Conservation (phyloP, 805 yeast genomes). For the Yamadazyma insecticola region DNA sequence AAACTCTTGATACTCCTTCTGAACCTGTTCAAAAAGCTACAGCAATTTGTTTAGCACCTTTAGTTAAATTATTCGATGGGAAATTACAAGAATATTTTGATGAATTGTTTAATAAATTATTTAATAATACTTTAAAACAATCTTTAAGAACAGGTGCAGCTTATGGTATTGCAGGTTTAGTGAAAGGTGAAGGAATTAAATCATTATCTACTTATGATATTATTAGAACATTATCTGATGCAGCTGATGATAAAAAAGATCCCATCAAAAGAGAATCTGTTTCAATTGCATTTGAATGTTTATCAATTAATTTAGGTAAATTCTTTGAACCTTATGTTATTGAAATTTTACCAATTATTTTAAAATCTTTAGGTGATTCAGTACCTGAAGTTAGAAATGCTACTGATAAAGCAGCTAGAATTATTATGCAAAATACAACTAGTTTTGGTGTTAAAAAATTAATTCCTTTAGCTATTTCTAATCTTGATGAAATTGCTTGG, state of each 20-base stretch:
- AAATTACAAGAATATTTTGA: slow-evolving; percentile 54
- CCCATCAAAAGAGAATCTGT: slow-evolving; percentile 79
- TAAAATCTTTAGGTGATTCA: slow-evolving; percentile 81
- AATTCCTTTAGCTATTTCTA: slow-evolving; percentile 85
- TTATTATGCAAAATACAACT: slow-evolving; percentile 86
- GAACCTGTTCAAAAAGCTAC: slow-evolving; percentile 88
- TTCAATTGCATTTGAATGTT: slow-evolving; percentile 77
- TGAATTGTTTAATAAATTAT: slow-evolving; percentile 48
- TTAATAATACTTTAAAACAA: slow-evolving; percentile 36
- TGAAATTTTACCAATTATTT: slow-evolving; percentile 76
- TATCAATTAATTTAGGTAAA: slow-evolving; percentile 71
- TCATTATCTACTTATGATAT: slow-evolving; percentile 73
- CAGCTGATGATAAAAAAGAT: slow-evolving; percentile 82
- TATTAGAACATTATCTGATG: slow-evolving; percentile 68
- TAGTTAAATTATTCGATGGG: slow-evolving; percentile 55
- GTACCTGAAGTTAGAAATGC: slow-evolving; percentile 84
- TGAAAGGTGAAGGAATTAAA: slow-evolving; percentile 82
- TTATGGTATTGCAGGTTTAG: slow-evolving; percentile 91
- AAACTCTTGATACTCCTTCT: slow-evolving; percentile 80
- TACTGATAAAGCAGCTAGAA: slow-evolving; percentile 79
- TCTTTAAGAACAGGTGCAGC: slow-evolving; percentile 89
- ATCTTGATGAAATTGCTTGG: slow-evolving; percentile 89
- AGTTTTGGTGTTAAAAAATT: slow-evolving; percentile 86
- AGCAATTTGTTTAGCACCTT: slow-evolving; percentile 79
- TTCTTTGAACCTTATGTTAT: slow-evolving; percentile 92